Evolutionary conservation across 1,284 basidiomycete genomes (phyloP).

Genomic region (Moesziomyces globuligerus): DNA sequence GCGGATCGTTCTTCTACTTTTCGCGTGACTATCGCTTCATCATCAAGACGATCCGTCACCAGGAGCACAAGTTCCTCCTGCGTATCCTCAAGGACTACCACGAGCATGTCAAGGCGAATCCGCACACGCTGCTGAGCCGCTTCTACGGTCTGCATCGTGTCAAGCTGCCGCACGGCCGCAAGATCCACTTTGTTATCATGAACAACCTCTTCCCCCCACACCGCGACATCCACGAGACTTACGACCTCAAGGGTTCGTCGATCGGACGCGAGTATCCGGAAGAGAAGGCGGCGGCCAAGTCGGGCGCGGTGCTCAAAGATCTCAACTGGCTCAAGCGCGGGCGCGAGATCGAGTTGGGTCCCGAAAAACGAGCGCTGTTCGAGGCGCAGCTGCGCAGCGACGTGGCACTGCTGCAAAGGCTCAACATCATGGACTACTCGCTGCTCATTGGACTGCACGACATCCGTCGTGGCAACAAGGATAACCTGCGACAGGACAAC

Average conservation of each 20-base stretch:
- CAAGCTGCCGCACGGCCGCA: slow-evolving; percentile 89
- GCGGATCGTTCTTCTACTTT: slow-evolving; percentile 99
- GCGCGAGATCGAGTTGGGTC: slow-evolving; percentile 85
- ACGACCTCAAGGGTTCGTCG: slow-evolving; percentile 94
- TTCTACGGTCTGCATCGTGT: slow-evolving; percentile 98
- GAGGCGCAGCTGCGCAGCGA: slow-evolving; percentile 89
- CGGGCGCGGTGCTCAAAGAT: slow-evolving; percentile 91
- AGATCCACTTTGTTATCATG: slow-evolving; percentile 99
- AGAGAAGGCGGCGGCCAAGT: slow-evolving; percentile 81
- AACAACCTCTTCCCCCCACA: slow-evolving; percentile 99
- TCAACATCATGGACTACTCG: slow-evolving; percentile 96
- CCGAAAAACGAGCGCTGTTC: slow-evolving; percentile 89
- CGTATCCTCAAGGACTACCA: slow-evolving; percentile 87
- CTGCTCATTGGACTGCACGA: slow-evolving; percentile 93
- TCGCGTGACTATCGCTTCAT: slow-evolving; percentile 98
- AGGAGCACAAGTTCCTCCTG: slow-evolving; percentile 92
- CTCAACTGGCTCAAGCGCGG: slow-evolving; percentile 91
- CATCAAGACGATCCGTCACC: slow-evolving; percentile 97
- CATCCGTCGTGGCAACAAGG: slow-evolving; percentile 86
- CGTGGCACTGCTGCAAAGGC: slow-evolving; percentile 80
- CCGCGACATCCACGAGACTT: slow-evolving; percentile 96
- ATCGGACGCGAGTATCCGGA: slow-evolving; percentile 89
- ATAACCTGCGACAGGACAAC: slow-evolving; percentile 87
- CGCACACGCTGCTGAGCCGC: slow-evolving; percentile 89
- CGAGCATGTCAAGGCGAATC: slow-evolving; percentile 86